These are phyloP conservation scores for Aspergillus caelatus DNA, from an alignment of 2,329 filamentous ascomycete genomes.

Conservation along the genomic window DNA sequence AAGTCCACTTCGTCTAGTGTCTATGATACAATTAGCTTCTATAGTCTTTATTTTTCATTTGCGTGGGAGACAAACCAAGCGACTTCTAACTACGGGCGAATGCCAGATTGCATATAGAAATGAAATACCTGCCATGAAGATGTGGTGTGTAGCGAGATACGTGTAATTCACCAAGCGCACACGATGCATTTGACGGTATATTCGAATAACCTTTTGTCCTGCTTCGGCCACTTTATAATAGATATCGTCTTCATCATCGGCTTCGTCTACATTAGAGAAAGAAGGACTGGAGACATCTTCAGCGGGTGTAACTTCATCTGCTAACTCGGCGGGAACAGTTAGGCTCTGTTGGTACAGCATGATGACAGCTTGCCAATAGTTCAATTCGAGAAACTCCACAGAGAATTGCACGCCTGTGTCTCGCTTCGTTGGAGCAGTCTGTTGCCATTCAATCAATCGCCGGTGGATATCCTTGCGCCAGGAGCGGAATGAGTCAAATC, in stretches of 20 bases:
- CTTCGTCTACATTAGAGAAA: slow-evolving; percentile 47
- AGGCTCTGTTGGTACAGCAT: slow-evolving; percentile 93
- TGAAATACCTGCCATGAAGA: slow-evolving; percentile 94
- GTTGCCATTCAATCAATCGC: slow-evolving; percentile 83
- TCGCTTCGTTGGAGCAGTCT: slow-evolving; percentile 72
- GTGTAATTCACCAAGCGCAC: slow-evolving; percentile 93
- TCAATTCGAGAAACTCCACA: slow-evolving; percentile 86
- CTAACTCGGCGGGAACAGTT: slow-evolving; percentile 80
- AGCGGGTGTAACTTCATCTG: slow-evolving; percentile 69
- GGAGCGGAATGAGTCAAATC: slow-evolving; percentile 80
- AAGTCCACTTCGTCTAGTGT: slow-evolving; percentile 97
- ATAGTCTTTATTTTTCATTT: too few species aligned
- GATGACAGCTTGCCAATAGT: slow-evolving; percentile 97
- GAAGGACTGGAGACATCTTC: slow-evolving; percentile 62
- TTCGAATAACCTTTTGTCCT: slow-evolving; percentile 85
- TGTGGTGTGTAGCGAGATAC: slow-evolving; percentile 89
- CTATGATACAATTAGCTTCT: slow-evolving; percentile 34
- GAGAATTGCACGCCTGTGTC: slow-evolving; percentile 89
- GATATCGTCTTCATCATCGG: slow-evolving; percentile 82
- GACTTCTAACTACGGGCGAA: slow-evolving; percentile 81
- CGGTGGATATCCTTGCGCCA: slow-evolving; percentile 89
- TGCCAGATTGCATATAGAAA: slow-evolving; percentile 98
- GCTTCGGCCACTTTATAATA: slow-evolving; percentile 95
- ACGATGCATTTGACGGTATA: slow-evolving; percentile 87
- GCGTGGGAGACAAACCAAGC: slow-evolving; percentile 65